Percentiles rank a stretch among this genome's conserved stretches.
These are phyloP conservation scores for Apiospora saccharicola DNA, from an alignment of 2,329 filamentous ascomycete species.

Conservation along the genomic window DNA sequence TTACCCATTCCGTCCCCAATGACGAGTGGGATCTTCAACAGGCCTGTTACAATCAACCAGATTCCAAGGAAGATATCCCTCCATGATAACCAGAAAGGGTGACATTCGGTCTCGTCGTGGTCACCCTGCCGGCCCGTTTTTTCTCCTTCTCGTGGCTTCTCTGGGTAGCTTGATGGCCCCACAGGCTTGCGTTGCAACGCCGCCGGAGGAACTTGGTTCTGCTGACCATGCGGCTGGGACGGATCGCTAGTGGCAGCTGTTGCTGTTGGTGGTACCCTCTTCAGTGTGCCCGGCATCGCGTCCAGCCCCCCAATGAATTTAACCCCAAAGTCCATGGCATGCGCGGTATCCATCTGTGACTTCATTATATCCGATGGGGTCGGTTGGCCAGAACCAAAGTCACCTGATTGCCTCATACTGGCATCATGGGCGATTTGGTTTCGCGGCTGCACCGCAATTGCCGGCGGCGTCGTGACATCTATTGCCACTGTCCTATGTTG, in stretches of 20 bases:
- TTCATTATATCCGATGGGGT: no score
- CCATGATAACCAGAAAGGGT: conserved; percentile 6
- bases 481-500: background rate
- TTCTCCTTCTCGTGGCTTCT: background rate
- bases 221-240: no score
- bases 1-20: background rate
- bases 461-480: background rate
- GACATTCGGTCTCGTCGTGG: background rate
- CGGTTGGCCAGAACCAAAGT: no score
- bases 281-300: background rate
- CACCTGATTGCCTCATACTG: no score
- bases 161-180: background rate
- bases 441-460: no score
- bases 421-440: no score
- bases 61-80: background rate
- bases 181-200: no score
- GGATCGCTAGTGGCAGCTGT: background rate
- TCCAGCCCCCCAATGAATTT: conserved; percentile 8
- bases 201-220: no score
- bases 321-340: background rate
- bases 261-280: background rate
- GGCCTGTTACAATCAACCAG: background rate
- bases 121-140: background rate
- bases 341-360: no score
- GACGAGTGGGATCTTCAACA: background rate